Evolutionary conservation across 2,329 filamentous ascomycete species (phyloP).

Genomic region (Claviceps purpurea): DNA sequence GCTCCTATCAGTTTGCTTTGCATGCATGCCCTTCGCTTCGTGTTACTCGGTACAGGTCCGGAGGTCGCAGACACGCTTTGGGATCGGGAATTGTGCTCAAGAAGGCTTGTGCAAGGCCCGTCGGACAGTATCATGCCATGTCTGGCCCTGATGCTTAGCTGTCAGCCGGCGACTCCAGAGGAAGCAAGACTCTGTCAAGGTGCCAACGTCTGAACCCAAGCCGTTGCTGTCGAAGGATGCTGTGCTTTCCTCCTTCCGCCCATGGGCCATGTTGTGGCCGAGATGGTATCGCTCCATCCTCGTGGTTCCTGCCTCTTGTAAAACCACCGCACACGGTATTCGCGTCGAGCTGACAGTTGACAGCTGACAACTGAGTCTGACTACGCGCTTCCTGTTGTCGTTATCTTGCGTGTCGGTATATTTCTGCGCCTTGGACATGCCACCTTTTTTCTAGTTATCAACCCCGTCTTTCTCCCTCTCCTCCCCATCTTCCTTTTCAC

Average conservation of each 20-base stretch:
- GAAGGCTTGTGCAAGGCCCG: background rate
- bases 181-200: background rate
- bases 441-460: slow-evolving; percentile 1
- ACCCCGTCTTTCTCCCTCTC: slow-evolving; percentile 1
- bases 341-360: slow-evolving; percentile 3
- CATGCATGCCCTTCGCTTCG: background rate
- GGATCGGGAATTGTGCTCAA: slow-evolving; percentile 1
- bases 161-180: background rate
- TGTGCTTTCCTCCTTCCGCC: background rate
- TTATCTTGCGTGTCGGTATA: background rate
- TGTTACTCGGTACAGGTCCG: background rate
- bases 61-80: background rate
- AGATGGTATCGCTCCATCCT: background rate
- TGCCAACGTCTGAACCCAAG: too few species aligned
- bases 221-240: background rate
- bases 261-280: background rate
- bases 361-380: slow-evolving; percentile 1
- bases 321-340: background rate
- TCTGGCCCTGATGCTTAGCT: background rate
- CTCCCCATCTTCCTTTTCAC: background rate
- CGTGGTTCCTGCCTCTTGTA: slow-evolving; percentile 3
- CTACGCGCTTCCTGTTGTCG: background rate
- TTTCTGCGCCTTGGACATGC: background rate
- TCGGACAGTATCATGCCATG: slow-evolving; percentile 1
- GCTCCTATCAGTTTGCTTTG: background rate